Base-by-base conservation (phyloP, 108 stramenopile genomes). In the Nitzschia sp. region DNA sequence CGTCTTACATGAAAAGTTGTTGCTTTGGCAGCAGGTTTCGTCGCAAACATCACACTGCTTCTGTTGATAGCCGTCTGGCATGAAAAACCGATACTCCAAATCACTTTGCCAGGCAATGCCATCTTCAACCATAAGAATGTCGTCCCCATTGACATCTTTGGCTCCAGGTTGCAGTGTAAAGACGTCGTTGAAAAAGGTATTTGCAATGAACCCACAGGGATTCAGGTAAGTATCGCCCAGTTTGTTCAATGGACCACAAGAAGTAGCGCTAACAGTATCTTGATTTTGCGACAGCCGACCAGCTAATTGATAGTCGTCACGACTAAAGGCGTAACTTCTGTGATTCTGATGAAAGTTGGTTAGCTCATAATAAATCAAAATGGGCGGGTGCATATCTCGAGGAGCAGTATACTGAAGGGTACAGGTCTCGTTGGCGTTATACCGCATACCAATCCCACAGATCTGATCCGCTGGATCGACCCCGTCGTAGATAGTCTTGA, bases 281-380 rank as follows among this genome's bases (percentile, higher is more conserved):
- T 81, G 79, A 19, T n/a, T 53, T 23, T 59, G 27, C 19, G 45
- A 56, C 13, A 68, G 54, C 30, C 33, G n/a, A 18, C 82, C 81
- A 51, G 51, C 49, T 55, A 88, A 59, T 35, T 92, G 92, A 69
- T 32, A 82, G 32, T 72, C 74, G 49, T 87, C 86, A 2, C 80
- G 48, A 18, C 66, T 71, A 46, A 72, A 85, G 1, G 79, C 77
- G 68, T 97, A 99, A 54, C 76, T 72, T 28, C 98, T 78, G 77
- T 98, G 98, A 72, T 99, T 99, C 82, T 99, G 99, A 77, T 97
- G 96, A 72, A 98, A 99, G 72, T 98, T 98, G 54, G 83, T 77
- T 21, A 99, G 64, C 73, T 98, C 90, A 69, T 99, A 99, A 76
- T 99, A 89, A 17, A 99, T 84, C 71, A 96, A 73, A 6, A 99